Evolutionary conservation across 2,329 filamentous ascomycete genomes (phyloP).

Genomic region (Aspergillus sp.): DNA sequence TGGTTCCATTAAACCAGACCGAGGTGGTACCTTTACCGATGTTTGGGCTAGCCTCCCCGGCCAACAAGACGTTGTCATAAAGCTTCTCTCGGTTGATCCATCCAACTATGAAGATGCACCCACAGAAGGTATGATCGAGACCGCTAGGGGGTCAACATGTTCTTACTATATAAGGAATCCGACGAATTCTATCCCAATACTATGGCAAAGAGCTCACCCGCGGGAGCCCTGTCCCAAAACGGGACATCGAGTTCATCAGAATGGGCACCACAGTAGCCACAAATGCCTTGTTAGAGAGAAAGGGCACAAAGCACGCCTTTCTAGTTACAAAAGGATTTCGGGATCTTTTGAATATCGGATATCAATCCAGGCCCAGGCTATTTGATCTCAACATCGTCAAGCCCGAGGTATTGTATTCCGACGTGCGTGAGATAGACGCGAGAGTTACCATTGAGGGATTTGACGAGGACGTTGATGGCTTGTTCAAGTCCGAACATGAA

Average conservation of each 20-base stretch:
- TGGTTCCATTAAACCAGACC: conserved; percentile 17
- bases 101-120: conserved; percentile 51
- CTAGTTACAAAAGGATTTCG: conserved; percentile 81
- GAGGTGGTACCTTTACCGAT: conserved; percentile 41
- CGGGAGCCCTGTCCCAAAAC: conserved; percentile 15
- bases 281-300: conserved; percentile 80
- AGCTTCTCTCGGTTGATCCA: conserved; percentile 38
- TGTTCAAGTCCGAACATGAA: conserved; percentile 15
- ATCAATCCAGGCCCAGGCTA: conserved; percentile 80
- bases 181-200: conserved; percentile 6
- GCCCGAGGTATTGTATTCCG: conserved; percentile 54
- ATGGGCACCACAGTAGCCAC: conserved; percentile 93
- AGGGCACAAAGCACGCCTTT: conserved; percentile 79
- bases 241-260: conserved; percentile 55
- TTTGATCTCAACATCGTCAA: conserved; percentile 82
- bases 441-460: conserved; percentile 50
- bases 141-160: neutral
- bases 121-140: conserved; percentile 63
- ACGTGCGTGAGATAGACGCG: conserved; percentile 25
- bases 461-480: conserved; percentile 23
- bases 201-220: conserved; percentile 16
- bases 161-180: conserved; percentile 50
- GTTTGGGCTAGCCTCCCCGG: conserved; percentile 36
- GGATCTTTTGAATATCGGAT: conserved; percentile 82
- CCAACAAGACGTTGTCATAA: conserved; percentile 32